phyloP scores from a whole-genome alignment of 2,329 filamentous ascomycete genomes.

The Huntiella decipiens region DNA sequence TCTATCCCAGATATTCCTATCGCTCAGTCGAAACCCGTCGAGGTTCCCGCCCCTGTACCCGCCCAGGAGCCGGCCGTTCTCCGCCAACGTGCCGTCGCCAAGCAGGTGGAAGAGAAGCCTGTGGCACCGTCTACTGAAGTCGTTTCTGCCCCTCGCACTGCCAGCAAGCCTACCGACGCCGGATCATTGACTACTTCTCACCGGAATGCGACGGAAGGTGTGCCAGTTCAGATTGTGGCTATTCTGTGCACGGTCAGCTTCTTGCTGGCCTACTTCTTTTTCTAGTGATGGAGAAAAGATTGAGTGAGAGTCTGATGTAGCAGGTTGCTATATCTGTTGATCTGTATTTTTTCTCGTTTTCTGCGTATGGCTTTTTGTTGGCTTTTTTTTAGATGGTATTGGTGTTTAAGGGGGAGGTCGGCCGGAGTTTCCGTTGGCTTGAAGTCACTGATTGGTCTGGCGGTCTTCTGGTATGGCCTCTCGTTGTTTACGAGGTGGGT shows the following conservation, averaged over 20 bases:
- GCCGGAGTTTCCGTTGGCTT: too few relatives aligned
- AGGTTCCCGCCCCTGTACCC: not conserved
- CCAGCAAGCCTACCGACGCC: not conserved
- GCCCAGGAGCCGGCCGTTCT: constrained; percentile 4
- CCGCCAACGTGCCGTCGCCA: constrained; percentile 8
- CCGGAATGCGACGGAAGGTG: constrained; percentile 37
- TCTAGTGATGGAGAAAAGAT: constrained; percentile 31
- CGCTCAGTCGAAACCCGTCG: not conserved
- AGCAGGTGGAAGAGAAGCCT: constrained; percentile 3
- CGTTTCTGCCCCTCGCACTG: not conserved
- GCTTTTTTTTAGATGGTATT: too few relatives aligned
- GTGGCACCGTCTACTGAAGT: not conserved
- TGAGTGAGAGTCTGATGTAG: not conserved
- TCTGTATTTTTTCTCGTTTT: constrained; percentile 1
- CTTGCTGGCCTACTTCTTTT: constrained; percentile 88
- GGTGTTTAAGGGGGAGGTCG: too few relatives aligned
- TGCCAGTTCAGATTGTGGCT: constrained; percentile 72
- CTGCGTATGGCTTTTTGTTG: not conserved
- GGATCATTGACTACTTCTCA: constrained; percentile 5
- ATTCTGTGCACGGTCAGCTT: constrained; percentile 76
- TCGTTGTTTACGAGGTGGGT: not conserved
- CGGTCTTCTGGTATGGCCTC: too few relatives aligned
- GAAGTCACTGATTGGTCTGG: too few relatives aligned
- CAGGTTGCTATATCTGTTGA: not conserved
- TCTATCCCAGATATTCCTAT: too few relatives aligned